Conservation (phyloP, 352 stramenopile genomes). For the Phytophthora ohioensis region DNA sequence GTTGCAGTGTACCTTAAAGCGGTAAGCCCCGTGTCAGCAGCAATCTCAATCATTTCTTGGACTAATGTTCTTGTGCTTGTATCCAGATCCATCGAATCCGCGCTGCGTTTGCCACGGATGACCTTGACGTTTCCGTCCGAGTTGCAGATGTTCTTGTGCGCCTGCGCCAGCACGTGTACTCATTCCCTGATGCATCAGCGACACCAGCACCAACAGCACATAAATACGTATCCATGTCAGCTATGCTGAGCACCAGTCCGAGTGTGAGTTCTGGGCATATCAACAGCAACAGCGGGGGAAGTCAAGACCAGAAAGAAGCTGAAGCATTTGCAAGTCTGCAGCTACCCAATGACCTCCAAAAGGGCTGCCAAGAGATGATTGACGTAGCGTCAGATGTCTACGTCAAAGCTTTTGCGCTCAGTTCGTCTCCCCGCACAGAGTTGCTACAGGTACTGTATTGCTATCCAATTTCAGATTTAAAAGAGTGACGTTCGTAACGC, state of each 20-base stretch:
- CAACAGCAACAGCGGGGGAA: slow-evolving; percentile 9
- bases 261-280: slow-evolving; percentile 36
- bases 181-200: slow-evolving; percentile 36
- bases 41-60: background rate
- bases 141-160: slow-evolving; percentile 44
- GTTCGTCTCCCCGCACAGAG: slow-evolving; percentile 37
- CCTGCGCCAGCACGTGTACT: slow-evolving; percentile 47
- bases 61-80: slow-evolving; percentile 16
- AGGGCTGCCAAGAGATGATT: slow-evolving; percentile 46
- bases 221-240: slow-evolving; percentile 55
- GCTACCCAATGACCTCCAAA: slow-evolving; percentile 28
- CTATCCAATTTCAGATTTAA: background rate
- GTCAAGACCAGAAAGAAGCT: slow-evolving; percentile 26
- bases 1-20: slow-evolving; percentile 43
- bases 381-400: slow-evolving; percentile 37
- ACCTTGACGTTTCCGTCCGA: slow-evolving; percentile 32
- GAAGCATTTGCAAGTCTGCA: slow-evolving; percentile 40
- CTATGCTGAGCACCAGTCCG: slow-evolving; percentile 52
- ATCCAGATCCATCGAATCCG: slow-evolving; percentile 46
- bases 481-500: background rate
- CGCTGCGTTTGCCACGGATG: slow-evolving; percentile 13
- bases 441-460: slow-evolving; percentile 48
- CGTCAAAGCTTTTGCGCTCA: slow-evolving; percentile 50
- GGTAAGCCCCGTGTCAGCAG: slow-evolving; percentile 24
- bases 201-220: slow-evolving; percentile 20